phyloP scores from a whole-genome alignment of 2,329 filamentous ascomycete genomes.

The Clarireedia monteithiana region DNA sequence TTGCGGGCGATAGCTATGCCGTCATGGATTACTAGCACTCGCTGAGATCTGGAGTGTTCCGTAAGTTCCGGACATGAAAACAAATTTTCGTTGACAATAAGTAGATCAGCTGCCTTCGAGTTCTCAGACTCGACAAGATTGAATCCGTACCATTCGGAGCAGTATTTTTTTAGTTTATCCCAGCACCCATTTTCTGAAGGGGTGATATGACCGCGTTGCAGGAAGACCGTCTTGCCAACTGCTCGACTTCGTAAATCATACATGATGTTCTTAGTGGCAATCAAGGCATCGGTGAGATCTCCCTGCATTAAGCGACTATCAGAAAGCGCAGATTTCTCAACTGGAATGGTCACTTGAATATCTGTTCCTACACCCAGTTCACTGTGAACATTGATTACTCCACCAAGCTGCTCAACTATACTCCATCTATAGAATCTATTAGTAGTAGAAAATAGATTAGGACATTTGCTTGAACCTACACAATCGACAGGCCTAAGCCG shows the following conservation, averaged over 20 bases:
- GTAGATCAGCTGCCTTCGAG: constrained; percentile 6
- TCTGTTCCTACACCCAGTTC: constrained; percentile 44
- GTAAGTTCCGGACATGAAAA: constrained; percentile 9
- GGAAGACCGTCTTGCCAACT: constrained; percentile 14
- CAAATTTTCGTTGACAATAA: constrained; percentile 6
- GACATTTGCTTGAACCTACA: constrained; percentile 23
- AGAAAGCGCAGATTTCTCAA: constrained; percentile 4
- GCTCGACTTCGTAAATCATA: constrained; percentile 12
- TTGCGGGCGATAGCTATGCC: constrained; percentile 7
- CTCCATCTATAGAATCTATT: constrained; percentile 4
- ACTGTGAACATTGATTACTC: constrained; percentile 47
- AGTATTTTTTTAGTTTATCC: constrained; percentile 23
- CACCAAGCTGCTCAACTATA: constrained; percentile 38
- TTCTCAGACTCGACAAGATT: background rate
- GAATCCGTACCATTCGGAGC: constrained; percentile 25
- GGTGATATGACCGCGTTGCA: constrained; percentile 8
- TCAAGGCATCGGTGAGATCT: constrained; percentile 1
- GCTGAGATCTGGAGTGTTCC: constrained; percentile 4
- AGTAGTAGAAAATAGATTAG: background rate
- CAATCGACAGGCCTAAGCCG: constrained; percentile 31
- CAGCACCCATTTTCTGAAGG: constrained; percentile 13
- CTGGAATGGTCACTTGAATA: constrained; percentile 35
- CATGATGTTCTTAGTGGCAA: constrained; percentile 12
- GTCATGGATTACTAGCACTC: constrained; percentile 19
- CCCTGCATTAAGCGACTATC: background rate